Evolutionary conservation across 163 green algal species (phyloP), one percentile per base, ranked within the genome.

Genomic region (Chlorella variabilis): DNA sequence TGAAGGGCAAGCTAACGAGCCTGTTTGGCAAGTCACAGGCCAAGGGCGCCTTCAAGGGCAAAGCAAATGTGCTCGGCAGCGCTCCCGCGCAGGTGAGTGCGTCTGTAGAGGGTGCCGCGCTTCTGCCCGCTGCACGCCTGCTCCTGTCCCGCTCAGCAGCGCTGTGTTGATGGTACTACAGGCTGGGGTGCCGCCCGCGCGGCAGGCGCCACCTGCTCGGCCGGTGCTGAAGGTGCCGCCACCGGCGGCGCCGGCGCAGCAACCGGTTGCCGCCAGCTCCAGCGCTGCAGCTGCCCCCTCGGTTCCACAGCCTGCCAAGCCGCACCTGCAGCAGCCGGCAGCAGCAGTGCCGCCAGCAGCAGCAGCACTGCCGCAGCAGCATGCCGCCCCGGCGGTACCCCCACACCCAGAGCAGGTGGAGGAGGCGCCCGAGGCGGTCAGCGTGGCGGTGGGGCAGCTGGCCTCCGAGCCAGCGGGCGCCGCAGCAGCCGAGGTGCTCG

Each of bases 1-100:
- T 84, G n/a, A 84, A 79, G n/a, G 45, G 42, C 25, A 84, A 77
- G 42, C 34, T 84, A 7, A 84, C 73, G 39, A 83, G 76, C 7
- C 13, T 70, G 49, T 58, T 84, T 29, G 67, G 70, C 36, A 70
- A 58, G 36, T 27, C 48, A 15, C 20, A 31, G 13, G 18, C 29
- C 13, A 61, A 63, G 20, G 65, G 67, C 18, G 78, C 31, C 8
- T 84, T 84, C 31, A 58, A 54, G 23, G 78, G 78, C 25, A 84
- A 71, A 11, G 78, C 66, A 0, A 71, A 76, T 25, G 23, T 54
- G 23, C 34, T 84, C 1, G 78, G 78, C 67, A 73, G 38, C 39
- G 78, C 48, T 7, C 3, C 38, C 0, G 8, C 33, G 11, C 42
- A 75, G 58, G 59, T 34, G 18, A 18, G 39, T 23, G n/a, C 20